phyloP scores from a whole-genome alignment of 2,329 filamentous ascomycete species.

The Monosporascus sp. region DNA sequence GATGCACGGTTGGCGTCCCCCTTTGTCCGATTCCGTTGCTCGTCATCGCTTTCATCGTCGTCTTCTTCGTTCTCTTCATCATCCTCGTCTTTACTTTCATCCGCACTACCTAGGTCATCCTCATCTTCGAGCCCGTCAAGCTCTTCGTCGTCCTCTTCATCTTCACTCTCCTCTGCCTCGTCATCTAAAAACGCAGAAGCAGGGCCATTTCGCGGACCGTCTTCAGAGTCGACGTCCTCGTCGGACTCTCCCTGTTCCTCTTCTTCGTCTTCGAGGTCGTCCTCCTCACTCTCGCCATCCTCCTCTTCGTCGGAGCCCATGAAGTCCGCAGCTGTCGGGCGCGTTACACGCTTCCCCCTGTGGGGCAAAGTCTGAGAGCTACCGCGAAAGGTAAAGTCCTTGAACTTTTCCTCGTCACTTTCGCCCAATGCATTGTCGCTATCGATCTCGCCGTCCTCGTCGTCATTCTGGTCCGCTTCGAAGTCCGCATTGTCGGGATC shows the following conservation, averaged over 20 bases:
- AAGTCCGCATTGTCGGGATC: conserved; percentile 53
- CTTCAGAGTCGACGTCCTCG: conserved; percentile 23
- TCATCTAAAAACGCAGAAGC: conserved; percentile 13
- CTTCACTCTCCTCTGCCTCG: conserved; percentile 24
- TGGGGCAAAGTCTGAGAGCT: conserved; percentile 46
- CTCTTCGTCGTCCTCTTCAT: conserved; percentile 23
- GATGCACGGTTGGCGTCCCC: conserved; percentile 44
- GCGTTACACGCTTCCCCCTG: conserved; percentile 28
- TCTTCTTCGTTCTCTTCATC: conserved; percentile 29
- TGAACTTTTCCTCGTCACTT: conserved; percentile 79
- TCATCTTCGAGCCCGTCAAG: conserved; percentile 27
- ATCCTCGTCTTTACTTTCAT: conserved; percentile 24
- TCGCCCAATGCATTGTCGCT: conserved; percentile 70
- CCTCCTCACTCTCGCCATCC: conserved; percentile 29
- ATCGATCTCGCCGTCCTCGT: conserved; percentile 55
- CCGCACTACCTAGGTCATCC: conserved; percentile 33
- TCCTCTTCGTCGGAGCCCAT: conserved; percentile 43
- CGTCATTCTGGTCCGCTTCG: conserved; percentile 40
- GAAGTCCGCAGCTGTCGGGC: conserved; percentile 52
- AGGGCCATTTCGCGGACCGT: conserved; percentile 5
- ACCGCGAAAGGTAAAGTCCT: conserved; percentile 62
- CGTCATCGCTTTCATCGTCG: conserved; percentile 29
- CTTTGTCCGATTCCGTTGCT: conserved; percentile 24
- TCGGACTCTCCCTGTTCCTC: conserved; percentile 30
- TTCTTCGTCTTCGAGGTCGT: conserved; percentile 32